Evolutionary conservation across 805 yeast species (phyloP).

Genomic region (Yarrowia sp.): DNA sequence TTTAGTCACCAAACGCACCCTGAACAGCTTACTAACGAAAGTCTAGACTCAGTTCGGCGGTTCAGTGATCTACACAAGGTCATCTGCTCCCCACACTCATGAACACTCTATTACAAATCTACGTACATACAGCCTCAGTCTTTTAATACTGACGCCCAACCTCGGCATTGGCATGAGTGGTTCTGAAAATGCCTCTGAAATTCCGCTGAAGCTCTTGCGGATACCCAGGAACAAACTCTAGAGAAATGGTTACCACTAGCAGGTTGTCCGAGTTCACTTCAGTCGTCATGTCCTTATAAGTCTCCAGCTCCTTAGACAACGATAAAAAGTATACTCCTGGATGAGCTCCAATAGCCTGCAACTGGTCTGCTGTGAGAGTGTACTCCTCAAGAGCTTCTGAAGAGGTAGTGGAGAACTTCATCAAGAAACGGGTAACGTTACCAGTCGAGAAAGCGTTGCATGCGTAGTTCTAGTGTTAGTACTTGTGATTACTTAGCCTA

Average conservation of each 20-base stretch:
- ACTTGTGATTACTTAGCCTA: too few species aligned
- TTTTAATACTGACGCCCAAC: neutral
- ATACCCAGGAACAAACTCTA: conserved; percentile 13
- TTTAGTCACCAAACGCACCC: too few species aligned
- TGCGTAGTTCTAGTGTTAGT: conserved; percentile 20
- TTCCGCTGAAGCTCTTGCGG: neutral
- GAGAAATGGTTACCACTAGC: conserved; percentile 11
- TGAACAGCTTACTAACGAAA: too few species aligned
- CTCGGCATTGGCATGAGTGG: neutral
- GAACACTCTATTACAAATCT: too few species aligned
- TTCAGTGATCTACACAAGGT: too few species aligned
- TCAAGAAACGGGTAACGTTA: neutral
- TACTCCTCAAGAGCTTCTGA: conserved; percentile 10
- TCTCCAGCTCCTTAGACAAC: conserved; percentile 11
- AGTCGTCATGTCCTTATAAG: neutral
- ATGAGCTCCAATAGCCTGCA: conserved; percentile 2
- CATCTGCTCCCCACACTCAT: too few species aligned
- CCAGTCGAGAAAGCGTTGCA: conserved; percentile 8
- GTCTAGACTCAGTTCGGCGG: too few species aligned
- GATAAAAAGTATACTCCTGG: conserved; percentile 5
- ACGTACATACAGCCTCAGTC: too few species aligned
- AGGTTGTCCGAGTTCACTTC: neutral
- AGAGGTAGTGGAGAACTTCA: conserved; percentile 5
- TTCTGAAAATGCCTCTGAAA: conserved; percentile 10
- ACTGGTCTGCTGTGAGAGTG: conserved; percentile 5